Base-by-base conservation (phyloP, 169 alveolate genomes). In the Cryptosporidium ubiquitum region DNA sequence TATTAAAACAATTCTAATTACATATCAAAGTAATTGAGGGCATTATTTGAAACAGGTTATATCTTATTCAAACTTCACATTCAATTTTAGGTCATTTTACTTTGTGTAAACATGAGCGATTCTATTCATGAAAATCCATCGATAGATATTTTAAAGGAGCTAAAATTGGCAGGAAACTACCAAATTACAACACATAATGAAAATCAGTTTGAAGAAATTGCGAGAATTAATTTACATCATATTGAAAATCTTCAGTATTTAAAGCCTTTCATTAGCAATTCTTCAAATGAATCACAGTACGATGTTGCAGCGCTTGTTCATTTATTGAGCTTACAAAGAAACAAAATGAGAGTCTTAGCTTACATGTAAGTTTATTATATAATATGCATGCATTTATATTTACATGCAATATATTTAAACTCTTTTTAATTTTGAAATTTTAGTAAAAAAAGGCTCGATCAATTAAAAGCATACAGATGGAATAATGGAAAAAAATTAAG, bases 261-360 rank as follows among this genome's bases (percentile, higher is more conserved):
- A 40, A 79, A 79, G 42, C 89, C 89, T 16, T 79, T 79, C 39
- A 79, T 79, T 26, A 79, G 89, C 33, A 79, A 79, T 20, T 40
- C 44, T 16, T 79, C 89, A 33, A 79, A 37, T 47, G 89, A 64
- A 42, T 79, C 89, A 1, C 89, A 79, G 61, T 79, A 79, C 42
- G 89, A 79, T 79, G 89, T 79, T 79, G 89, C 89, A 7, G 89
- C 89, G 16, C 39, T 79, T 33, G 75, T 44, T 7, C 89, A 79
- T 23, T 44, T 79, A 42, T 39, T 79, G 23, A 61, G 79, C 61
- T 51, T 79, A 12, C 89, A 79, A 66, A 58, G 75, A 79, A 79
- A 79, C 26, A 79, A 79, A 64, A 79, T 79, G 75, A 60, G 89
- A 60, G 68, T 79, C 2, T 66, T 79, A 44, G 74, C 89, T 0